Evolutionary conservation across 495 filamentous ascomycete genomes (phyloP).

Genomic region (Neurospora sp.): DNA sequence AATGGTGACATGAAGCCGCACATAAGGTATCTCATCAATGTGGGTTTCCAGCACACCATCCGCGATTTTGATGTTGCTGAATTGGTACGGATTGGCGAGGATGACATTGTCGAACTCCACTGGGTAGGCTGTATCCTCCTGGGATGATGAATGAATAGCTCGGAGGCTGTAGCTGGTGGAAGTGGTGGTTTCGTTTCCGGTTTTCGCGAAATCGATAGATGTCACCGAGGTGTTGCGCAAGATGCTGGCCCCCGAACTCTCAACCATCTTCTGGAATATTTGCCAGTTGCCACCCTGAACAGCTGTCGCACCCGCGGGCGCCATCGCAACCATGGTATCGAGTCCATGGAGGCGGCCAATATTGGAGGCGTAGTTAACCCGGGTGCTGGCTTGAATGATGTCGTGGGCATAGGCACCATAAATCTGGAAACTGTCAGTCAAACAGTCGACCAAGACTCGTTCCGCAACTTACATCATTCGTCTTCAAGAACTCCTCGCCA

Average conservation of each 20-base stretch:
- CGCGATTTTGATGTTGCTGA: conserved; percentile 51
- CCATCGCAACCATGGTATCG: conserved; percentile 80
- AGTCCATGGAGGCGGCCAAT: conserved; percentile 75
- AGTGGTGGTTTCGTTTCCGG: conserved; percentile 2
- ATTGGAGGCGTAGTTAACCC: conserved; percentile 95
- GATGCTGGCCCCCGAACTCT: conserved; percentile 48
- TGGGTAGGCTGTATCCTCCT: conserved; percentile 17
- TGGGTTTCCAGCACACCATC: conserved; percentile 38
- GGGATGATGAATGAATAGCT: conserved; percentile 24
- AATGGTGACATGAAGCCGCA: conserved; percentile 76
- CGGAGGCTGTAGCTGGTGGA: conserved; percentile 43
- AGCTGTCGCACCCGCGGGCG: conserved; percentile 70
- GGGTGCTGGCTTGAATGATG: conserved; percentile 82
- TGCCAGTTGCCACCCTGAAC: conserved; percentile 89
- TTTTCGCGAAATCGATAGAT: conserved; percentile 40
- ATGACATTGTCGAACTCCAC: conserved; percentile 67
- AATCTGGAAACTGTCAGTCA: conserved; percentile 34
- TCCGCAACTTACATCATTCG: conserved; percentile 43
- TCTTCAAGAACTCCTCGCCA: conserved; percentile 57
- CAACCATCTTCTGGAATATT: conserved; percentile 78
- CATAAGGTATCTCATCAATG: conserved; percentile 69
- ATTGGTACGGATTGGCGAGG: conserved; percentile 62
- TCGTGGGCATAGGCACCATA: conserved; percentile 60
- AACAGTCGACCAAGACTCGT: background rate
- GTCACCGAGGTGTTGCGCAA: conserved; percentile 63